Evolutionary conservation across 2,329 filamentous ascomycete species (phyloP), one percentile per base, ranked within the genome.

Genomic region (Fulvia fulva): DNA sequence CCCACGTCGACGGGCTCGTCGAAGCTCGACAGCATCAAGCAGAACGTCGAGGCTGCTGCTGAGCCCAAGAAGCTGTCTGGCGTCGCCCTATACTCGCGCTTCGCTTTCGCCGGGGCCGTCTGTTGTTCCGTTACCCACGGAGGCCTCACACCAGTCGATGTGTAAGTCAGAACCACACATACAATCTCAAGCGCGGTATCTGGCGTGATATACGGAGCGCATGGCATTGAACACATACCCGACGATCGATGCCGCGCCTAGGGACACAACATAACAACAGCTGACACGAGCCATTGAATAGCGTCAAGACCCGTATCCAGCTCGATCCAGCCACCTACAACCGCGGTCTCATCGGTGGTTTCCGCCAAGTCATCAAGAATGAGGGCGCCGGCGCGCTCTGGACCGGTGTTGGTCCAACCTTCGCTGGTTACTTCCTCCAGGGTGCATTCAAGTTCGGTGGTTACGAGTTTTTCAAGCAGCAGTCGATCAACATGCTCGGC

Each of bases 91-190:
- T 97, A 97, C 87, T 90, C 90, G 72, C 87, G 91, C 80, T 97
- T 97, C 82, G 93, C 94, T 80, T 89, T 99, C 73, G 92, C 94
- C 72, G 94, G 94, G 81, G 94, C 94, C 71, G 82, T 97, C 83
- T 97, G 94, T 87, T 99, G 94, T 81, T 94, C 92, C 71, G 82
- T 97, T 81, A 99, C 94, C 75, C 94, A 99, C 86, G 94, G 93
- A 79, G 89, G 84, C 74, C 87, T 97, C 72, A 99, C 94, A 70
- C 94, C 94, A 75, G 91, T 99, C 78, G 94, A 99, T 89, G 94
- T 99, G 93, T 97, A 94, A 79, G 93, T 90, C 62, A 57, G 43
- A 30, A 46, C 50, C 8, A 37, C 8, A 30, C 41, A 16, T 19
- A 52, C 50, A 32, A 34, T 26, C 11, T 26, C 23, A 37, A 34